Evolutionary conservation across 1,284 basidiomycete genomes (phyloP).

Genomic region (Kalmanozyma brasiliensis): DNA sequence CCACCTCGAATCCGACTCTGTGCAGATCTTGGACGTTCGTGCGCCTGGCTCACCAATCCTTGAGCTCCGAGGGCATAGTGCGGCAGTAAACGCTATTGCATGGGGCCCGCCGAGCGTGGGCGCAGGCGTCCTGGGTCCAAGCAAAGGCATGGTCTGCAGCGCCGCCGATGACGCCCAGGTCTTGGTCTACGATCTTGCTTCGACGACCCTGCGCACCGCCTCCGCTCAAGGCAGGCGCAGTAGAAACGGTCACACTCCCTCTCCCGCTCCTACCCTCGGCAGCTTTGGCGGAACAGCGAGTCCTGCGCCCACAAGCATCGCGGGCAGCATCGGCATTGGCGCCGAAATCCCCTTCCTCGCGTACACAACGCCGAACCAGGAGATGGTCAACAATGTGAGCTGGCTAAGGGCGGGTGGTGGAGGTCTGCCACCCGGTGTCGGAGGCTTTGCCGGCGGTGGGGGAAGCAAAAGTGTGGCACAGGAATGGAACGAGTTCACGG

Average conservation of each 20-base stretch:
- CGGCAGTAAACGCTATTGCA: conserved; percentile 63
- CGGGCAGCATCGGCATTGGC: conserved; percentile 53
- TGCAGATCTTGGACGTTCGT: conserved; percentile 67
- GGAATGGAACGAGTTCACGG: conserved; percentile 66
- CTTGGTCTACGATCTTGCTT: conserved; percentile 66
- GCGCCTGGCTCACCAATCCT: conserved; percentile 66
- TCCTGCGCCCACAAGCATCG: conserved; percentile 41
- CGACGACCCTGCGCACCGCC: conserved; percentile 62
- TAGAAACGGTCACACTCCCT: conserved; percentile 57
- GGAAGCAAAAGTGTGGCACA: conserved; percentile 57
- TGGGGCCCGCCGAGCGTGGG: conserved; percentile 65
- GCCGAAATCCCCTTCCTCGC: conserved; percentile 64
- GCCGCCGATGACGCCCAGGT: conserved; percentile 66
- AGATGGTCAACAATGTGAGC: conserved; percentile 67
- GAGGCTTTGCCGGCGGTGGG: conserved; percentile 29
- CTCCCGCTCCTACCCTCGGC: conserved; percentile 44
- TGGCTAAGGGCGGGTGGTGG: conserved; percentile 57
- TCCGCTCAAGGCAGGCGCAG: conserved; percentile 64
- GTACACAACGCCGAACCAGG: conserved; percentile 58
- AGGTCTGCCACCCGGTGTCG: conserved; percentile 33
- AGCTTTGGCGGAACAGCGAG: conserved; percentile 40
- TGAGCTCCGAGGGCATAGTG: conserved; percentile 64
- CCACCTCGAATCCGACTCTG: conserved; percentile 63
- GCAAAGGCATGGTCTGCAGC: conserved; percentile 68
- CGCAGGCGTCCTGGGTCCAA: conserved; percentile 50